These are phyloP conservation scores for Brasilioporus rufonigricans DNA, from an alignment of 768 basidiomycete genomes.

Conservation along the genomic window DNA sequence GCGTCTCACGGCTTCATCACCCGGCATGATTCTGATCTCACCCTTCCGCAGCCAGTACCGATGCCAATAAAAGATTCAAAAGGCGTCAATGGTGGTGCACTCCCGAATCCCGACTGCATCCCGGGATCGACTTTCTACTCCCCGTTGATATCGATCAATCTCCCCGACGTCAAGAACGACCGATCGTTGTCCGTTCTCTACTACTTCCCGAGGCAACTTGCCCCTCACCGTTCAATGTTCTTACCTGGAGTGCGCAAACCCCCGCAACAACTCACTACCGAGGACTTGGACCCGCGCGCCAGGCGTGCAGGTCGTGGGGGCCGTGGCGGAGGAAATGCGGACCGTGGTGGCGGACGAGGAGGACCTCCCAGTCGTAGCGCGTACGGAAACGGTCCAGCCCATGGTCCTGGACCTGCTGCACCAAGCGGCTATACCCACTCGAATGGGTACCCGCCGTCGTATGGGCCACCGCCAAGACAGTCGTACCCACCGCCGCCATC, in stretches of 20 bases:
- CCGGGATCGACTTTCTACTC: constrained; percentile 89
- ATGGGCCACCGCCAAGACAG: constrained; percentile 19
- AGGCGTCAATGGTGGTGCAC: constrained; percentile 76
- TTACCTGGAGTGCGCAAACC: constrained; percentile 68
- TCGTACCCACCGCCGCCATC: constrained; percentile 19
- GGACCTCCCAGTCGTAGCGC: constrained; percentile 21
- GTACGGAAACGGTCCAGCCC: constrained; percentile 17
- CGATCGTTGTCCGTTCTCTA: constrained; percentile 84
- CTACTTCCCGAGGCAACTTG: constrained; percentile 83
- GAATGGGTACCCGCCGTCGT: constrained; percentile 23
- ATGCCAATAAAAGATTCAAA: constrained; percentile 68
- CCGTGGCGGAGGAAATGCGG: constrained; percentile 37
- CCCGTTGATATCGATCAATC: constrained; percentile 56
- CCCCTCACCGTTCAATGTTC: constrained; percentile 81
- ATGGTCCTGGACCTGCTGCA: constrained; percentile 3
- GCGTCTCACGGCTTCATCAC: constrained; percentile 1
- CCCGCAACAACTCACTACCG: constrained; percentile 56
- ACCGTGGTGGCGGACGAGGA: constrained; percentile 37
- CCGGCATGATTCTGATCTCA: constrained; percentile 14
- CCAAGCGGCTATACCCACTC: constrained; percentile 6
- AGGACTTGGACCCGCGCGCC: constrained; percentile 67
- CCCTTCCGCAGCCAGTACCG: constrained; percentile 58
- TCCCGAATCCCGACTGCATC: constrained; percentile 84
- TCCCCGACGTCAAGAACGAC: constrained; percentile 85
- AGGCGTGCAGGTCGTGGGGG: constrained; percentile 53